These are phyloP conservation scores for Nitzschia palea DNA, from an alignment of 108 stramenopile species.

Conservation along the genomic window DNA sequence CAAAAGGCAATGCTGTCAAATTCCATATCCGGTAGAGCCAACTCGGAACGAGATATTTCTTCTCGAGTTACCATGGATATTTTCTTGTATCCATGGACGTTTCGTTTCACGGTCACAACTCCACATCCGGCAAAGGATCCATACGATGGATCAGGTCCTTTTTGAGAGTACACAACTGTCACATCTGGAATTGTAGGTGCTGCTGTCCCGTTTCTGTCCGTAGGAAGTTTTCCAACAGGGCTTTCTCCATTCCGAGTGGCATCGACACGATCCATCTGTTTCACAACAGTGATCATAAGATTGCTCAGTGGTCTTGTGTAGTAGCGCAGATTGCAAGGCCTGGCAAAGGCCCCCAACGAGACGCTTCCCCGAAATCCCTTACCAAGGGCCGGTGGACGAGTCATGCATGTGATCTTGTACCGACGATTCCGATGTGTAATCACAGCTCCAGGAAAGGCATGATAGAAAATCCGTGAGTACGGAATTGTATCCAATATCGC, in stretches of 20 bases:
- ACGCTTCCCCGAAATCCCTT: slow-evolving; percentile 35
- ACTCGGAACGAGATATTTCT: slow-evolving; percentile 73
- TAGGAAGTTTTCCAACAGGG: neutral
- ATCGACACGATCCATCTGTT: slow-evolving; percentile 67
- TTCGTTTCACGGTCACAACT: slow-evolving; percentile 69
- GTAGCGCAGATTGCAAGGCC: slow-evolving; percentile 58
- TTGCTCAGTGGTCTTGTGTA: slow-evolving; percentile 72
- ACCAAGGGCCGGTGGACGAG: slow-evolving; percentile 66
- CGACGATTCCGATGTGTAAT: slow-evolving; percentile 76
- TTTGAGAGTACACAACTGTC: slow-evolving; percentile 1
- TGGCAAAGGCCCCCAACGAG: slow-evolving; percentile 69
- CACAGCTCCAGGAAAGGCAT: slow-evolving; percentile 86
- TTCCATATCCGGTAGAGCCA: slow-evolving; percentile 89
- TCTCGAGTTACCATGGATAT: slow-evolving; percentile 65
- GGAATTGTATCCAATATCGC: slow-evolving; percentile 81
- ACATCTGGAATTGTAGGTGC: slow-evolving; percentile 9
- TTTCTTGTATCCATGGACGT: slow-evolving; percentile 83
- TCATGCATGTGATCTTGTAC: slow-evolving; percentile 79
- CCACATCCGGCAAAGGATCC: slow-evolving; percentile 74
- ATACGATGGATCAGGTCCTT: slow-evolving; percentile 12
- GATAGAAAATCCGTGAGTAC: slow-evolving; percentile 82
- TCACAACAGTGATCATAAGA: slow-evolving; percentile 76
- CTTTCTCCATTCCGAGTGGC: neutral
- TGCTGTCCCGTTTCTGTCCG: neutral
- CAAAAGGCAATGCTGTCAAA: slow-evolving; percentile 91